Conservation (phyloP, 164 flowering plant genomes). For the Chimonanthus salicifolius region DNA sequence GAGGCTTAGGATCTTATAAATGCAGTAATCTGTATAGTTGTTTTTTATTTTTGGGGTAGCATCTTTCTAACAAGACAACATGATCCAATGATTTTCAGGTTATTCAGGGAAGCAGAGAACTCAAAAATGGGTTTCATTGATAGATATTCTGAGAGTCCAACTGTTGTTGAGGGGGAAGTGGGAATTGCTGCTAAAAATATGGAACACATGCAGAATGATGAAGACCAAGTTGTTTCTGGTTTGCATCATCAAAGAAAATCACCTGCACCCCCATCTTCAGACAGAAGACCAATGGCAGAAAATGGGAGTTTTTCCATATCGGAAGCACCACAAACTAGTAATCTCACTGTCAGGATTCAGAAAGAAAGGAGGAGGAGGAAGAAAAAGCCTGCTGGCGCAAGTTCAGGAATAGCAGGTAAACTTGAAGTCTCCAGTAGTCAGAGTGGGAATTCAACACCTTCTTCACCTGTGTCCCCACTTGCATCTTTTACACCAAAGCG, state of each 20-base stretch:
- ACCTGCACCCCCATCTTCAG: conserved; percentile 14
- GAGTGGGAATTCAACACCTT: conserved; percentile 92
- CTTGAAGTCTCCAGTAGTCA: conserved; percentile 80
- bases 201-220: conserved; percentile 16
- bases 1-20: neutral
- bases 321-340: conserved; percentile 31
- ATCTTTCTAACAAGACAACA: neutral
- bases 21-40: neutral
- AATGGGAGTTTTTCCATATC: conserved; percentile 21
- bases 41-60: neutral
- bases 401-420: conserved; percentile 29
- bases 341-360: conserved; percentile 46
- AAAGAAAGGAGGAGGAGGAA: conserved; percentile 51
- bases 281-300: conserved; percentile 16
- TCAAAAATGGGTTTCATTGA: conserved; percentile 17
- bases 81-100: conserved; percentile 17
- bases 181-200: conserved; percentile 14
- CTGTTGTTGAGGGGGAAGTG: conserved; percentile 14
- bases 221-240: conserved; percentile 6
- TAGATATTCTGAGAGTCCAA: conserved; percentile 22
- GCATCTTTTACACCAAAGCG: conserved; percentile 30
- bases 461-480: conserved; percentile 81
- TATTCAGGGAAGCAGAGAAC: conserved; percentile 24
- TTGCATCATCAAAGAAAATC: conserved; percentile 17
- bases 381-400: conserved; percentile 36